These are phyloP conservation scores for Sideroxylon spinosum DNA, from an alignment of 179 eudicot genomes.

Conservation along the genomic window DNA sequence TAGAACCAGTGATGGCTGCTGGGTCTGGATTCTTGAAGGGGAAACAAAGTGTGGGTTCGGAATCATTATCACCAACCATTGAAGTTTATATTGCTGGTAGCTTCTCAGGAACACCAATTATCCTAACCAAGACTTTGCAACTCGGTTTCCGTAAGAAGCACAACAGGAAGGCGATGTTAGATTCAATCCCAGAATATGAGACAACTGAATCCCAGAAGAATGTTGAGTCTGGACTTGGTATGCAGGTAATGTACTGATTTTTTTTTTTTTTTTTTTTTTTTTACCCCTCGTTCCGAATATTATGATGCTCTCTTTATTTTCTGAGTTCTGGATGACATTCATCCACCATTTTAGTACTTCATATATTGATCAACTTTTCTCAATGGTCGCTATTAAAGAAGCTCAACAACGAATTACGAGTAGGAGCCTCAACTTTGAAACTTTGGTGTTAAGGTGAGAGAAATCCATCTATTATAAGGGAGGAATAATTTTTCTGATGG, in stretches of 20 bases:
- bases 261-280: no score
- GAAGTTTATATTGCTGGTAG: slow-evolving; percentile 87
- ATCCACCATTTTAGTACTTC: not conserved
- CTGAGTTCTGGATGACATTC: not conserved
- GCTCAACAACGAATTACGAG: no score
- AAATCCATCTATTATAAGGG: no score
- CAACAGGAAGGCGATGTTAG: slow-evolving; percentile 43
- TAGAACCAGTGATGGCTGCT: slow-evolving; percentile 30
- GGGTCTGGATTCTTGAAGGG: slow-evolving; percentile 43
- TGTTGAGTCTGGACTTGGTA: slow-evolving; percentile 29
- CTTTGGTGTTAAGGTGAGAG: no score
- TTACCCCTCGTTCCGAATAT: no score
- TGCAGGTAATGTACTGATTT: slow-evolving; percentile 33
- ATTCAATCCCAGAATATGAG: slow-evolving; percentile 64
- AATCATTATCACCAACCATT: slow-evolving; percentile 33
- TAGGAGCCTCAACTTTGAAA: no score
- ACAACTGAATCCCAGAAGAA: slow-evolving; percentile 28
- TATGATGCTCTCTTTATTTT: not conserved
- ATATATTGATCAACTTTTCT: no score
- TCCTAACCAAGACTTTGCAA: slow-evolving; percentile 67
- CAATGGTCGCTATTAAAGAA: no score
- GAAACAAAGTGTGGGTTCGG: slow-evolving; percentile 30
- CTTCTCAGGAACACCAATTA: slow-evolving; percentile 62
- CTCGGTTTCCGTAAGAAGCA: slow-evolving; percentile 51
- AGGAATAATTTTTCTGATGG: no score